Evolutionary conservation across 73 alveolate species (phyloP).

Genomic region (Loxodes magnus): DNA sequence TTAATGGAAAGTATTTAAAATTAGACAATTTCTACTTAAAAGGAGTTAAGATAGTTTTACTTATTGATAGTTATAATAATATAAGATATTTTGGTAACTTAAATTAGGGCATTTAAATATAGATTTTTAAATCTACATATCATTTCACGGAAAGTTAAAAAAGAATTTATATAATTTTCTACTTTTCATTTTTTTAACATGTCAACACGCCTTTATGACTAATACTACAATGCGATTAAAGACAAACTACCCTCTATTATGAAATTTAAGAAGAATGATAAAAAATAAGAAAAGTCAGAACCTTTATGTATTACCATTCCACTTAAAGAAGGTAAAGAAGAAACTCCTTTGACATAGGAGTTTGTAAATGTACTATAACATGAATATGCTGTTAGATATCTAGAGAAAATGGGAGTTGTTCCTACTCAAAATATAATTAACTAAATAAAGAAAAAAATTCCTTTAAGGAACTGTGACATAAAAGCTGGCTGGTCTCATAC

Average conservation of each 20-base stretch:
- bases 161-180: no score
- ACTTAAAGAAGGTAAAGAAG: conserved; percentile 48
- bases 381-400: conserved; percentile 60
- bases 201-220: conserved; percentile 5
- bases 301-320: conserved; percentile 36
- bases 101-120: no score
- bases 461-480: conserved; percentile 42
- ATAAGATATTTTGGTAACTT: no score
- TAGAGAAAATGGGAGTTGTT: conserved; percentile 42
- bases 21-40: no score
- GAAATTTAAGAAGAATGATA: background rate
- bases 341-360: conserved; percentile 14
- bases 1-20: no score
- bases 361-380: conserved; percentile 55
- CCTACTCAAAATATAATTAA: conserved; percentile 43
- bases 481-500: conserved; percentile 48
- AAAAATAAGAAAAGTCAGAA: background rate
- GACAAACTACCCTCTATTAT: conserved; percentile 5
- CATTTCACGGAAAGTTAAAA: no score
- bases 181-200: no score
- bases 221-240: background rate
- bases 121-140: no score
- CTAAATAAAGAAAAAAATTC: conserved; percentile 24
- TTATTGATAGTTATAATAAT: no score
- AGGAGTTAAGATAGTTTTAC: no score